Evolutionary conservation across 768 basidiomycete genomes (phyloP).

Genomic region (Paxillus rubicundulus): DNA sequence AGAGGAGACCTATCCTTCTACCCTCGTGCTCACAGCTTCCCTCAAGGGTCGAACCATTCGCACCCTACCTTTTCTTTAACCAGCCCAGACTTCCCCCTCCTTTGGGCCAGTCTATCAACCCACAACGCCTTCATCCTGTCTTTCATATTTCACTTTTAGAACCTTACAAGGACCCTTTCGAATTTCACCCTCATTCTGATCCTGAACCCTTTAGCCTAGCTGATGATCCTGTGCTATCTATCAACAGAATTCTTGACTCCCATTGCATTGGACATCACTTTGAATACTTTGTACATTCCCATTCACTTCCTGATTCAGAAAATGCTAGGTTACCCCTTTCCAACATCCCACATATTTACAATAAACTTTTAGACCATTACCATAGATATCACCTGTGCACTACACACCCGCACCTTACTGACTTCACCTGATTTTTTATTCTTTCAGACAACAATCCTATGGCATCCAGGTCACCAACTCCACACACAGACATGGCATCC

Average conservation of each 20-base stretch:
- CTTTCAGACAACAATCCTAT: no score
- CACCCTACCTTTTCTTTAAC: no score
- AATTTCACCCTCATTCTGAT: conserved; percentile 29
- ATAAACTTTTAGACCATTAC: not conserved
- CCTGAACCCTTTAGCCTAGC: not conserved
- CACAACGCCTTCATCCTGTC: conserved; percentile 37
- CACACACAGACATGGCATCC: not conserved
- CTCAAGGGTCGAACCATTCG: no score
- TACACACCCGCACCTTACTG: no score
- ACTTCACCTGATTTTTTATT: no score
- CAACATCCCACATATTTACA: not conserved
- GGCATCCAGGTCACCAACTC: not conserved
- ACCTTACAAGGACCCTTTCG: conserved; percentile 33
- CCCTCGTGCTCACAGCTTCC: no score
- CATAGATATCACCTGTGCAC: no score
- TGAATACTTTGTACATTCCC: not conserved
- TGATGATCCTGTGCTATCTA: not conserved
- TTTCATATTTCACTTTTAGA: conserved; percentile 40
- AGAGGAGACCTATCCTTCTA: no score
- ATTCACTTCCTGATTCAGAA: not conserved
- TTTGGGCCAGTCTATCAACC: no score
- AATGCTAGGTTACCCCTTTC: conserved; percentile 5
- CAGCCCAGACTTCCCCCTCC: no score
- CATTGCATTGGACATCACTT: conserved; percentile 2
- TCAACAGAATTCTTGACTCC: conserved; percentile 4